Evolutionary conservation across 768 basidiomycete species (phyloP).

Genomic region (Strobilomyces confusus): DNA sequence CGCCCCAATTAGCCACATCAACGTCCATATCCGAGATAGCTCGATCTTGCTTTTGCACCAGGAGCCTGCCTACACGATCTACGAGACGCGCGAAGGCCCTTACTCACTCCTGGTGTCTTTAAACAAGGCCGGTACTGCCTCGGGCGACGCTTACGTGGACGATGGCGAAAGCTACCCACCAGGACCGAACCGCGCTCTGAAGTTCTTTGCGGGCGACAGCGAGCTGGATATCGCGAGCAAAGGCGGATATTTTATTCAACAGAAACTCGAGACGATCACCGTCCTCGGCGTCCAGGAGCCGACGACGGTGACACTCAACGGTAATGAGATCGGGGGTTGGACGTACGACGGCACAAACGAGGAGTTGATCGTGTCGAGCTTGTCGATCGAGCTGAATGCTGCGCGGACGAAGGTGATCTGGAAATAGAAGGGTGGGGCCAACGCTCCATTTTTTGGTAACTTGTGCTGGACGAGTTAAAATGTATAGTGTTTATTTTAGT

Average conservation of each 20-base stretch:
- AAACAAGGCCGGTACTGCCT: slow-evolving; percentile 43
- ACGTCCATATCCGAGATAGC: slow-evolving; percentile 70
- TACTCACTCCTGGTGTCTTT: slow-evolving; percentile 62
- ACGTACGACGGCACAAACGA: slow-evolving; percentile 36
- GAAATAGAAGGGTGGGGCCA: slow-evolving; percentile 16
- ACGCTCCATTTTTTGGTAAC: not conserved
- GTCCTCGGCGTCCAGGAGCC: slow-evolving; percentile 56
- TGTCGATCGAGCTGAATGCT: slow-evolving; percentile 43
- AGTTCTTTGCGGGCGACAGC: slow-evolving; percentile 36
- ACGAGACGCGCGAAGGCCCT: slow-evolving; percentile 59
- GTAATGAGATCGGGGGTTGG: slow-evolving; percentile 34
- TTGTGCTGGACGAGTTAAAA: not conserved
- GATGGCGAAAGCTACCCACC: slow-evolving; percentile 63
- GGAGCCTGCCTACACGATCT: slow-evolving; percentile 61
- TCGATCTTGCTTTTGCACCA: slow-evolving; percentile 62
- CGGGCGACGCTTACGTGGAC: slow-evolving; percentile 63
- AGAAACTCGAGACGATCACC: slow-evolving; percentile 49
- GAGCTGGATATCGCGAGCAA: slow-evolving; percentile 36
- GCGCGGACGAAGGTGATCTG: slow-evolving; percentile 32
- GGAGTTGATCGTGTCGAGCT: slow-evolving; percentile 38
- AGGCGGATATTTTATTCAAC: slow-evolving; percentile 34
- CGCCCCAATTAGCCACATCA: slow-evolving; percentile 74
- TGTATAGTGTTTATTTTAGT: too few species aligned
- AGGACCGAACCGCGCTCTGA: slow-evolving; percentile 47
- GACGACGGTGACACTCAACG: slow-evolving; percentile 36